phyloP scores from a whole-genome alignment of 192 early-diverging fungal species.

The Chytriomyces confervae region DNA sequence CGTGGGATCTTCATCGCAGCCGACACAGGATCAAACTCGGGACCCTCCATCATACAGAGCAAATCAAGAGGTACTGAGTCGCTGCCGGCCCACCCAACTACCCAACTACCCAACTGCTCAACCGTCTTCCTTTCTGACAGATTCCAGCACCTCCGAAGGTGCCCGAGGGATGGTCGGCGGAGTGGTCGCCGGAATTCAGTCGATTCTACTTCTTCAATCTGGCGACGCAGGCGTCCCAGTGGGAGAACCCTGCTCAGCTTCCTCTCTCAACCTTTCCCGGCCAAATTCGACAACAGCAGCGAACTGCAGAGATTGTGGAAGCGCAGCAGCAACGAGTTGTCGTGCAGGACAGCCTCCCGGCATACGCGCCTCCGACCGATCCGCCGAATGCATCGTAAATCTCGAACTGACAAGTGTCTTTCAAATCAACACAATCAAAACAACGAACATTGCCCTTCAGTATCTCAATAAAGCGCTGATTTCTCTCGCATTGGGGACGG shows the following conservation, averaged over 20 bases:
- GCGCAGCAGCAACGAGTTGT: not conserved
- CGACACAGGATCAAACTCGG: not conserved
- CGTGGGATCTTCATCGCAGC: not conserved
- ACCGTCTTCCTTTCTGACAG: not conserved
- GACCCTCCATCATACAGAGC: not conserved
- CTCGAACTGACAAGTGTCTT: no score
- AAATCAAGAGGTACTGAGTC: not conserved
- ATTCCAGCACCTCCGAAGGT: conserved; percentile 4
- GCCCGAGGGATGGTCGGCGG: conserved; percentile 20
- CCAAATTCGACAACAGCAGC: conserved; percentile 1
- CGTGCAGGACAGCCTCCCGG: not conserved
- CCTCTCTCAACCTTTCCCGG: conserved; percentile 12
- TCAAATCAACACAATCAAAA: no score
- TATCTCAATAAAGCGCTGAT: no score
- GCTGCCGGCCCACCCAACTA: not conserved
- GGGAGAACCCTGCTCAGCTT: conserved; percentile 6
- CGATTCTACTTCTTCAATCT: conserved; percentile 13
- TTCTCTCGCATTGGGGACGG: no score
- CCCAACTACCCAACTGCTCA: not conserved
- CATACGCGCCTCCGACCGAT: not conserved
- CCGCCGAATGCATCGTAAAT: no score
- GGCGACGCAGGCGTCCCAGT: conserved; percentile 4
- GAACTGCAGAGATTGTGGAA: not conserved
- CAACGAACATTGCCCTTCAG: no score
- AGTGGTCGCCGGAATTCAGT: conserved; percentile 27